Percentiles rank a stretch among this genome's conserved stretches.
Evolutionary conservation across 371 early-diverging fungal species (phyloP).

Genomic region (Smittium mucronatum): DNA sequence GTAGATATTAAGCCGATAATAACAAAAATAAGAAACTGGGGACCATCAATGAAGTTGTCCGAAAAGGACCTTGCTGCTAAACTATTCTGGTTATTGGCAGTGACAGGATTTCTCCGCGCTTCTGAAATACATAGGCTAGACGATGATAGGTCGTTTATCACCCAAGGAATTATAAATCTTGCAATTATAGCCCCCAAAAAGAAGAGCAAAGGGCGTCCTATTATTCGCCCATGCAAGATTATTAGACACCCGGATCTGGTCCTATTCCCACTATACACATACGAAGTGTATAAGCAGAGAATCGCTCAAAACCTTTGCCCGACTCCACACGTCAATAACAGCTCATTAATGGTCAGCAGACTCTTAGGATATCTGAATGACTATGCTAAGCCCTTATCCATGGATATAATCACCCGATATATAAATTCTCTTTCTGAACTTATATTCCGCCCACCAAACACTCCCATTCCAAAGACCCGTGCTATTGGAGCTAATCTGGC

Average conservation of each 20-base stretch:
- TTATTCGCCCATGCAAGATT: not conserved
- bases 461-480: not conserved
- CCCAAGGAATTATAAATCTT: not conserved
- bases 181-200: not conserved
- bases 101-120: not conserved
- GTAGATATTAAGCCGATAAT: not conserved
- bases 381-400: not conserved
- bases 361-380: not conserved
- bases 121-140: not conserved
- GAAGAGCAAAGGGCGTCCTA: not conserved
- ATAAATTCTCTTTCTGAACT: not conserved
- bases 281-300: not conserved
- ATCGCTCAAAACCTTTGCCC: not conserved
- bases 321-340: not conserved
- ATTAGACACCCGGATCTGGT: not conserved
- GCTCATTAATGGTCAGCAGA: not conserved
- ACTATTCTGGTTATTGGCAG: not conserved
- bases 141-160: not conserved
- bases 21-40: not conserved
- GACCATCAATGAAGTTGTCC: not conserved
- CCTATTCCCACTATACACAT: not conserved
- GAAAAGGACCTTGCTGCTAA: not conserved
- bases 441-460: not conserved
- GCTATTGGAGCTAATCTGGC: not conserved
- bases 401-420: not conserved